Evolutionary conservation across 352 stramenopile genomes (phyloP), one percentile per base, ranked within the genome.

Genomic region (Globisporangium paroecandrum): DNA sequence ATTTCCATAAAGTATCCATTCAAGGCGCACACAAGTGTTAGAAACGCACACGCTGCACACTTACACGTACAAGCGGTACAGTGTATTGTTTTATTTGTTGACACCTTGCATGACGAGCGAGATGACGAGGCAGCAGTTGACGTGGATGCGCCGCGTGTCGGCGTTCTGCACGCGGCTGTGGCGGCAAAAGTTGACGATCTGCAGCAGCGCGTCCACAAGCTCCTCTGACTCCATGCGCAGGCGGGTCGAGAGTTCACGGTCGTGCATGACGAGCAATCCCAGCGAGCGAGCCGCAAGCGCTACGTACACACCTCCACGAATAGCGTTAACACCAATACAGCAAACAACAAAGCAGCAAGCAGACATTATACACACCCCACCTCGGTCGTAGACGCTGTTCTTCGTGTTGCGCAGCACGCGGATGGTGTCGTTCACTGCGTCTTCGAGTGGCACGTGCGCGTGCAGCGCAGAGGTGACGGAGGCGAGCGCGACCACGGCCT

Each of bases 41-140:
- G 1, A 22, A 22, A 54, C 57, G 63, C n/a, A 25, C 1, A 25
- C 1, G 18, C n/a, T 2, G 32, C 25, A 58, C 34, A 70, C 25
- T n/a, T 1, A 22, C 12, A 58, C 25, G 24, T 38, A 38, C 32
- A 64, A 5, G 4, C 1, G 1, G 5, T 27, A 22, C 58, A 34
- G 27, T 15, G 13, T 25, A 56, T 13, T 20, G 38, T 46, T 46
- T 46, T 18, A 4, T 46, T 46, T 18, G 38, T 13, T 36, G 34
- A 7, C 27, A 53, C 78, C 74, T 78, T 89, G 79, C 85, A 93
- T 93, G 53, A 94, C 56, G 67, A 94, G 76, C n/a, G 87, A 91
- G 72, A 94, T 89, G 41, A 92, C 82, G 60, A 94, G 79, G 57
- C 85, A 94, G 75, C 81, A 92, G 62, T 94, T 94, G 49, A 94